These are phyloP conservation scores for Boletus rubroflammeus DNA, from an alignment of 768 basidiomycete species.

Conservation along the genomic window DNA sequence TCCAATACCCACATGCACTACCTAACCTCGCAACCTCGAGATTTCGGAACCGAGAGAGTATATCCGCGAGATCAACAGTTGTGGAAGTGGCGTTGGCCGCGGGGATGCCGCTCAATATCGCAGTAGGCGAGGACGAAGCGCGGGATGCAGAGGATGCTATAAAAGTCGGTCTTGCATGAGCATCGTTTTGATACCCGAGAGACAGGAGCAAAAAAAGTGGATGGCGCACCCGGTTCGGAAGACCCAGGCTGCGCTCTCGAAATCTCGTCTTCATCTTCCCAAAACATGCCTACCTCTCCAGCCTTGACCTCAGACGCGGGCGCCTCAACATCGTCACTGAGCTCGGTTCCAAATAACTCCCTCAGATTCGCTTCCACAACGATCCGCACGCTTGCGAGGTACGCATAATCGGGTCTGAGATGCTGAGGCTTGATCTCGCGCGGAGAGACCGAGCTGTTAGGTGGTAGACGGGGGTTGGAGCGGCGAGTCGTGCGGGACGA, in stretches of 20 bases:
- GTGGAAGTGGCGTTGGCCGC: neutral
- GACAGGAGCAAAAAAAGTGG: neutral
- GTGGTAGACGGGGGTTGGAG: conserved; percentile 14
- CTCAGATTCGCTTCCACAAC: conserved; percentile 51
- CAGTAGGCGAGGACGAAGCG: neutral
- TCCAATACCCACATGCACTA: conserved; percentile 41
- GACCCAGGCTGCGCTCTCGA: neutral
- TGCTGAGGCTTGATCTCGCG: conserved; percentile 26
- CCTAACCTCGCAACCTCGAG: conserved; percentile 41
- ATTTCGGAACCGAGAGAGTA: conserved; percentile 29
- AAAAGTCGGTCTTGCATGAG: neutral
- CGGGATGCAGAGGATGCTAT: neutral
- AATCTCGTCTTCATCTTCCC: conserved; percentile 27
- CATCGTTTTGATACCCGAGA: neutral
- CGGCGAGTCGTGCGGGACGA: conserved; percentile 18
- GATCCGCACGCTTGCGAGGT: conserved; percentile 47
- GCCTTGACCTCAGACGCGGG: neutral
- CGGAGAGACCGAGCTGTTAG: conserved; percentile 16
- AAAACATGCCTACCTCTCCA: conserved; percentile 21
- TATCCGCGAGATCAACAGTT: conserved; percentile 13
- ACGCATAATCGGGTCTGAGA: conserved; percentile 47
- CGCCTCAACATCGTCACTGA: neutral
- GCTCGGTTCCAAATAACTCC: conserved; percentile 29
- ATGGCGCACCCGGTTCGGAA: conserved; percentile 3
- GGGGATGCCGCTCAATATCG: neutral